Conservation (phyloP, 768 basidiomycete species). For the Boletus vermiculosoides region DNA sequence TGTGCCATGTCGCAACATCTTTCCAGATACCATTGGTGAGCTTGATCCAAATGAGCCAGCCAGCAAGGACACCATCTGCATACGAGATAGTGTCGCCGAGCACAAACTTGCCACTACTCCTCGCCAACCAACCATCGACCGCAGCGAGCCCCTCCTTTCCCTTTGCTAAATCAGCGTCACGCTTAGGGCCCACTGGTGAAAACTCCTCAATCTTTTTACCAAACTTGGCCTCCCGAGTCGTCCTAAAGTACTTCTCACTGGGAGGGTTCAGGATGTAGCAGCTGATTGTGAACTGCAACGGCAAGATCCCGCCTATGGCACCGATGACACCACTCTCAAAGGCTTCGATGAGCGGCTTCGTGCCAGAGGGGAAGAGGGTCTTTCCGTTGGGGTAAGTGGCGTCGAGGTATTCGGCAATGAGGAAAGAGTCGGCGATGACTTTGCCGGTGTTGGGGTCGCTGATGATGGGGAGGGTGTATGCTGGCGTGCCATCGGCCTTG, state of each 20-base stretch:
- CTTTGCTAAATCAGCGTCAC: conserved; percentile 29
- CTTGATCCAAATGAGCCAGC: conserved; percentile 37
- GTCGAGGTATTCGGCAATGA: conserved; percentile 49
- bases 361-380: conserved; percentile 41
- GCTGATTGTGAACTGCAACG: conserved; percentile 15
- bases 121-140: conserved; percentile 33
- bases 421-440: conserved; percentile 40
- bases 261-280: conserved; percentile 22
- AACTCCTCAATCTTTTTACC: conserved; percentile 39
- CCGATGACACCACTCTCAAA: conserved; percentile 29
- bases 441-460: conserved; percentile 37
- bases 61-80: conserved; percentile 37
- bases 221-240: conserved; percentile 32
- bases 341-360: conserved; percentile 39
- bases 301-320: conserved; percentile 12
- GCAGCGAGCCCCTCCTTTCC: conserved; percentile 23
- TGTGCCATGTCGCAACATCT: conserved; percentile 36
- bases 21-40: conserved; percentile 33
- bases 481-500: conserved; percentile 31
- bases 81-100: conserved; percentile 36
- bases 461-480: conserved; percentile 44
- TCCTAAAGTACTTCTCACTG: conserved; percentile 35
- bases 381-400: conserved; percentile 38
- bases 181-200: conserved; percentile 28
- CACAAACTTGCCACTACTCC: conserved; percentile 32